A percentile compares a stretch with the other conserved stretches of the same genome.
phyloP scores from a whole-genome alignment of 108 stramenopile species.

The Cyclotella cryptica region DNA sequence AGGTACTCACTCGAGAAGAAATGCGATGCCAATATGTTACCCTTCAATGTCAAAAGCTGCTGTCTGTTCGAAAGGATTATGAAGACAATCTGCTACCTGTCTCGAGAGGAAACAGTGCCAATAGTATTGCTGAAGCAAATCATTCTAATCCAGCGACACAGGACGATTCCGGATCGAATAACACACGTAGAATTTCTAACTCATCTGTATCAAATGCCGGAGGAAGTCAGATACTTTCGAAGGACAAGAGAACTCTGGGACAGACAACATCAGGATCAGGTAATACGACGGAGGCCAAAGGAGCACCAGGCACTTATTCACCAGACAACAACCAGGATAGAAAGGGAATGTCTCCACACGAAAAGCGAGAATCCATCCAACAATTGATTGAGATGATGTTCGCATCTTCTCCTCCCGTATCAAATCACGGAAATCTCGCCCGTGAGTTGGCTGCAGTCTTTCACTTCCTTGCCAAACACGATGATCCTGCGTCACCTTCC shows the following conservation, averaged over 20 bases:
- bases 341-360: constrained; percentile 22
- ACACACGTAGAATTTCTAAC: constrained; percentile 10
- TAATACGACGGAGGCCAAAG: constrained; percentile 19
- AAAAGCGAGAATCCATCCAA: constrained; percentile 66
- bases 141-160: background rate
- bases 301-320: background rate
- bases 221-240: constrained; percentile 8
- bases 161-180: constrained; percentile 4
- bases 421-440: constrained; percentile 74
- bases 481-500: constrained; percentile 53
- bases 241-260: constrained; percentile 14
- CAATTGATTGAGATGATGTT: constrained; percentile 80
- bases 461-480: constrained; percentile 68
- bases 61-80: constrained; percentile 55
- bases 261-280: background rate
- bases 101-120: constrained; percentile 9
- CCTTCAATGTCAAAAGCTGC: constrained; percentile 58
- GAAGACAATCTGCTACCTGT: constrained; percentile 14
- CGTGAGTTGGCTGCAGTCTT: constrained; percentile 76
- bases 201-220: background rate
- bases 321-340: background rate
- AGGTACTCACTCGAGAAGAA: constrained; percentile 82
- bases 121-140: background rate
- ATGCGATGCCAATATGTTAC: constrained; percentile 78
- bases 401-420: constrained; percentile 45